Percentiles rank a stretch among this genome's conserved stretches.
phyloP scores from a whole-genome alignment of 139 green algal species.

The Ulvella scutata region DNA sequence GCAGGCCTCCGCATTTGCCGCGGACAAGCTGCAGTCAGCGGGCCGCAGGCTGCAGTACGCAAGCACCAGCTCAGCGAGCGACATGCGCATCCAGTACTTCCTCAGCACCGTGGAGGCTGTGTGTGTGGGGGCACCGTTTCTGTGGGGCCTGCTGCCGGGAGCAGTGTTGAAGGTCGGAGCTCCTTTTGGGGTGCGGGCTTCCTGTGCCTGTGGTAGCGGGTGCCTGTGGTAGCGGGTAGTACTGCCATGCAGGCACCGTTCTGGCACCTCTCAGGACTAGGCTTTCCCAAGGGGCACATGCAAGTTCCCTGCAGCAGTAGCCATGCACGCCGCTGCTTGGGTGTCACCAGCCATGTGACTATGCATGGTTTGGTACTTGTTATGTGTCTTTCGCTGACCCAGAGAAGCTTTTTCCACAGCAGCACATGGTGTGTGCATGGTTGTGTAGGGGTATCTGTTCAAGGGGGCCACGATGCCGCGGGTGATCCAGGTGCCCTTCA shows the following conservation, averaged over 20 bases:
- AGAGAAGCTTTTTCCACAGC: too few species aligned
- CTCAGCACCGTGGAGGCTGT: neutral
- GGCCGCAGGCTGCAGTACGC: neutral
- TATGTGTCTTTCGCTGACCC: too few species aligned
- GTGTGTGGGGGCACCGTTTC: neutral
- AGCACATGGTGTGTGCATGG: too few species aligned
- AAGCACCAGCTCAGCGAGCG: neutral
- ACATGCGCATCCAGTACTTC: neutral
- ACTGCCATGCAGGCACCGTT: neutral
- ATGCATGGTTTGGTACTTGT: too few species aligned
- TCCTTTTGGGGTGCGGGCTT: neutral
- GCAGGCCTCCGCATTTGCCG: neutral
- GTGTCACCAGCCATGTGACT: neutral
- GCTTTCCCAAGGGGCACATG: neutral
- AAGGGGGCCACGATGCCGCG: too few species aligned
- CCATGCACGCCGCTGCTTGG: neutral
- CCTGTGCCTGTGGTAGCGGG: neutral
- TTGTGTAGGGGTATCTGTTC: neutral
- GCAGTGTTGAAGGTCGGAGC: neutral
- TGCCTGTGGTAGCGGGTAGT: neutral
- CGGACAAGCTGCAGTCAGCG: neutral
- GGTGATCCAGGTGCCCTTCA: slow-evolving; percentile 2
- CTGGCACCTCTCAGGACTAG: neutral
- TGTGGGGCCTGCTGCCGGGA: neutral
- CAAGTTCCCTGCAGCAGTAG: neutral